Evolutionary conservation across 805 yeast species (phyloP).

Genomic region (Saitoella complicata): DNA sequence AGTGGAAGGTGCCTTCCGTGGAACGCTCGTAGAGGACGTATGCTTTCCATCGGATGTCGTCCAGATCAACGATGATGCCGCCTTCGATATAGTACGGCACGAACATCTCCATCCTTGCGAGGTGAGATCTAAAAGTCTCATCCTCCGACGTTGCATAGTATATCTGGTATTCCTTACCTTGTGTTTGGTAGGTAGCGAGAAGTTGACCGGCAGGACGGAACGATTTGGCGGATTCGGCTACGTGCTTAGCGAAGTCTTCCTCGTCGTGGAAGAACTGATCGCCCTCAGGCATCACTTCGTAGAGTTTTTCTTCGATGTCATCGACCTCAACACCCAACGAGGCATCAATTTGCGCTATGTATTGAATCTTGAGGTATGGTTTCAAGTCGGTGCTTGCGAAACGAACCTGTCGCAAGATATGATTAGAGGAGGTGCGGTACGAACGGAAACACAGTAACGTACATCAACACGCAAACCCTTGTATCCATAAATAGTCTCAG

Average conservation of each 20-base stretch:
- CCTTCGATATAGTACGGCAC: slow-evolving; percentile 83
- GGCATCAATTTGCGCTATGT: slow-evolving; percentile 30
- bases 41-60: slow-evolving; percentile 68
- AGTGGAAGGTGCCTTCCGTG: slow-evolving; percentile 19
- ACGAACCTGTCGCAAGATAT: slow-evolving; percentile 22
- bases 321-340: slow-evolving; percentile 2
- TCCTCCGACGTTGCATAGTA: slow-evolving; percentile 12
- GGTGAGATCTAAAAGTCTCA: no score
- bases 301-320: slow-evolving; percentile 4
- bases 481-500: slow-evolving; percentile 78
- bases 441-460: background rate
- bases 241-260: slow-evolving; percentile 4
- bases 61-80: slow-evolving; percentile 68
- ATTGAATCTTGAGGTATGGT: slow-evolving; percentile 54
- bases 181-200: slow-evolving; percentile 22
- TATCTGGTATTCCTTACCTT: slow-evolving; percentile 31
- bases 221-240: slow-evolving; percentile 4
- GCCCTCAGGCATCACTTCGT: slow-evolving; percentile 1
- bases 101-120: slow-evolving; percentile 54
- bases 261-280: background rate
- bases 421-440: slow-evolving; percentile 6
- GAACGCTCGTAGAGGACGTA: slow-evolving; percentile 32
- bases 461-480: slow-evolving; percentile 48
- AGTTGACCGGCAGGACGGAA: slow-evolving; percentile 14
- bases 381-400: slow-evolving; percentile 61